phyloP scores from a whole-genome alignment of 2,329 filamentous ascomycete species.

The Leptographium wingfieldii region DNA sequence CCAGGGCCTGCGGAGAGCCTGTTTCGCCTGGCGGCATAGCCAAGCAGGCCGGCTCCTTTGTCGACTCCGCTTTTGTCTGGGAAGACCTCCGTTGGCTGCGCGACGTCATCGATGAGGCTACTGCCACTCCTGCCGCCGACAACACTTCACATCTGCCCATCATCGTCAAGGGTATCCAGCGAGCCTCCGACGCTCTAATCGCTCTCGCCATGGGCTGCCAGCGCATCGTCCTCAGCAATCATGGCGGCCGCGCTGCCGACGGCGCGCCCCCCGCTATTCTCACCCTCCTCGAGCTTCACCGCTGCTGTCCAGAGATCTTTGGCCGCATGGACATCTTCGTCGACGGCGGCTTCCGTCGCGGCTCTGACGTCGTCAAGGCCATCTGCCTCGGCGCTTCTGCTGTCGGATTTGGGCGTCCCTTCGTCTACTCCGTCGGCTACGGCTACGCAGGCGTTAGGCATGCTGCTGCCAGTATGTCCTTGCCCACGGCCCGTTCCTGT shows the following conservation, averaged over 20 bases:
- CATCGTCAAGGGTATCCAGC: conserved; percentile 45
- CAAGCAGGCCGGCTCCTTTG: conserved; percentile 36
- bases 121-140: neutral
- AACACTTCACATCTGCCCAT: conserved; percentile 20
- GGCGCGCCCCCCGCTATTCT: conserved; percentile 27
- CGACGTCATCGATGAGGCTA: conserved; percentile 17
- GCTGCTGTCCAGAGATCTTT: conserved; percentile 26
- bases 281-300: conserved; percentile 26
- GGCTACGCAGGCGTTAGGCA: conserved; percentile 34
- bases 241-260: conserved; percentile 44
- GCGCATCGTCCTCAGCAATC: conserved; percentile 44
- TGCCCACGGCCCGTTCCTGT: neutral
- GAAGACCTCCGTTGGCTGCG: conserved; percentile 40
- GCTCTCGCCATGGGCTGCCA: conserved; percentile 37
- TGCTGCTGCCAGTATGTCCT: conserved; percentile 23
- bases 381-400: conserved; percentile 28
- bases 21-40: conserved; percentile 29
- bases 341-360: conserved; percentile 29
- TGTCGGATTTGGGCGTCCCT: conserved; percentile 33
- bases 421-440: conserved; percentile 27
- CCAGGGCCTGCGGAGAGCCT: neutral
- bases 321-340: conserved; percentile 24
- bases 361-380: conserved; percentile 30
- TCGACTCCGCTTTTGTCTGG: conserved; percentile 37
- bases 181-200: conserved; percentile 38